Evolutionary conservation across 1,284 basidiomycete genomes (phyloP).

Genomic region (Microbotryum scabiosae): DNA sequence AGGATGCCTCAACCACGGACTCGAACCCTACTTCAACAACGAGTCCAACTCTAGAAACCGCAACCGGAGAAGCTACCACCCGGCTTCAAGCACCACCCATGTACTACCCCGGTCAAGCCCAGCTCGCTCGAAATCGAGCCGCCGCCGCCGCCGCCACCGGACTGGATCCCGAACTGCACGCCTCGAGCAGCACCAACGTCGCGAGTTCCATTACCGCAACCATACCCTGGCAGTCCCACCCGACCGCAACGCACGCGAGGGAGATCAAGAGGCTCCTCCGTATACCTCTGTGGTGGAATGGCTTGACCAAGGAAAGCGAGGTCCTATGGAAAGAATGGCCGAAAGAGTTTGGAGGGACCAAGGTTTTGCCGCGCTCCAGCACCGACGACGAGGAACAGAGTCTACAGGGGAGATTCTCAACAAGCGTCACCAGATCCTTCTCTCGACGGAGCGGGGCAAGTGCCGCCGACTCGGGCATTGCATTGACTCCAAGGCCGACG

Average conservation of each 20-base stretch:
- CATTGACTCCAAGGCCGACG: constrained; percentile 7
- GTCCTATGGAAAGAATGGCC: constrained; percentile 20
- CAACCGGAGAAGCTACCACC: neutral
- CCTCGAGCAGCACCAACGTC: constrained; percentile 13
- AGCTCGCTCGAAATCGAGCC: constrained; percentile 1
- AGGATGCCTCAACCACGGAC: neutral
- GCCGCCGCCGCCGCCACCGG: neutral
- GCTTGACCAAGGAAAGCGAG: constrained; percentile 8
- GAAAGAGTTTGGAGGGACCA: constrained; percentile 23
- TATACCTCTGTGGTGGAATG: neutral
- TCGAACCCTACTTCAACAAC: neutral
- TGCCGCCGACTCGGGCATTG: constrained; percentile 19
- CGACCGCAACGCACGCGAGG: constrained; percentile 2
- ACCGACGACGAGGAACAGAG: neutral
- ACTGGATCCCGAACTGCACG: neutral
- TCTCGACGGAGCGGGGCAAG: constrained; percentile 5
- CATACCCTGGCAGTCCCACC: constrained; percentile 14
- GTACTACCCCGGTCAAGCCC: constrained; percentile 17
- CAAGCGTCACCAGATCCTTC: neutral
- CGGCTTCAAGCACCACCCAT: constrained; percentile 10
- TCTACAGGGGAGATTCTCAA: neutral
- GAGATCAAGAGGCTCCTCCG: neutral
- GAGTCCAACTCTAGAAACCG: neutral
- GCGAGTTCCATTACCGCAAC: constrained; percentile 7
- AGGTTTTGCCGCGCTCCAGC: neutral